These are phyloP conservation scores for Metschnikowia matae DNA, from an alignment of 805 yeast genomes.

Conservation along the genomic window DNA sequence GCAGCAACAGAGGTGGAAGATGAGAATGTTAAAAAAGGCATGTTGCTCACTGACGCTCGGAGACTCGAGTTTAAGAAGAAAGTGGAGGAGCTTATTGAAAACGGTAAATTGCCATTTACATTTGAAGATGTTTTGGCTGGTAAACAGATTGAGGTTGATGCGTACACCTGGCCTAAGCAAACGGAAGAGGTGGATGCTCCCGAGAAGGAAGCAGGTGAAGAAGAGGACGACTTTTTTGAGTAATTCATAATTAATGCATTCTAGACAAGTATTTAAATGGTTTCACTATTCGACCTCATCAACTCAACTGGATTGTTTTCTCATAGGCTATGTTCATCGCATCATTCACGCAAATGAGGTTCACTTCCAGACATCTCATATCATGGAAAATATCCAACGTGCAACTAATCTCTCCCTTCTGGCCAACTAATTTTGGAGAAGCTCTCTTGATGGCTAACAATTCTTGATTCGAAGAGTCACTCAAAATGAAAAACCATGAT, in stretches of 20 bases:
- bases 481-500: conserved; percentile 78
- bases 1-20: conserved; percentile 23
- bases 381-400: conserved; percentile 48
- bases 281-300: background rate
- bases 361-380: conserved; percentile 42
- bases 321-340: conserved; percentile 55
- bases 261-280: background rate
- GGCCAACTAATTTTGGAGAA: conserved; percentile 47
- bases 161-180: conserved; percentile 16
- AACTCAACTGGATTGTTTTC: conserved; percentile 8
- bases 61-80: conserved; percentile 44
- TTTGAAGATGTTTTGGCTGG: conserved; percentile 46
- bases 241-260: conserved; percentile 12
- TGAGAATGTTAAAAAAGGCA: conserved; percentile 40
- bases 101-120: conserved; percentile 50
- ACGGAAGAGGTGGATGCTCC: conserved; percentile 44
- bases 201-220: conserved; percentile 22
- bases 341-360: conserved; percentile 57
- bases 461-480: conserved; percentile 48
- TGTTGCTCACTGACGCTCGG: conserved; percentile 39
- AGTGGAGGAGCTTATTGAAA: conserved; percentile 48
- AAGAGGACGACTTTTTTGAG: conserved; percentile 29
- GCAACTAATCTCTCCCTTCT: conserved; percentile 39
- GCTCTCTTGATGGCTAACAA: conserved; percentile 70
- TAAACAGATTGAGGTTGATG: conserved; percentile 26